A percentile compares a stretch with the other conserved stretches of the same genome.
Conservation (phyloP, 2,329 filamentous ascomycete species). For the Microdochium bolleyi region DNA sequence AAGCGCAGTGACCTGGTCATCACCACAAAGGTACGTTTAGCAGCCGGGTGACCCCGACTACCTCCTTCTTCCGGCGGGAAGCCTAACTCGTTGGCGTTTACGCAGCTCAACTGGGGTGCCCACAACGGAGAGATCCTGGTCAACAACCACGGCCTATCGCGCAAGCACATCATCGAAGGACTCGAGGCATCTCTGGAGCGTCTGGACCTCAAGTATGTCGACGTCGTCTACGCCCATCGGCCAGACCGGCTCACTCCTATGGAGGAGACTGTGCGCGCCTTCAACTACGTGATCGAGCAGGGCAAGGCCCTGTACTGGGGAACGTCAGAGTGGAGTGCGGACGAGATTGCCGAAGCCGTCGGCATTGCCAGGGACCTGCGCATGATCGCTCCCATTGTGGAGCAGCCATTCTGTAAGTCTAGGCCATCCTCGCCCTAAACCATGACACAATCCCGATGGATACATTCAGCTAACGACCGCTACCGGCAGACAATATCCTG, state of each 20-base stretch:
- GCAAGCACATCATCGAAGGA: conserved; percentile 48
- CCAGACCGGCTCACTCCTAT: conserved; percentile 50
- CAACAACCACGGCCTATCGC: conserved; percentile 40
- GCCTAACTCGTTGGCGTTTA: not conserved
- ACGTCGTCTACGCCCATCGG: conserved; percentile 55
- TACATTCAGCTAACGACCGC: conserved; percentile 53
- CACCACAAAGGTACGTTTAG: conserved; percentile 37
- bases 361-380: conserved; percentile 46
- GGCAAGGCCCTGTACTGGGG: conserved; percentile 59
- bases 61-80: too few species aligned
- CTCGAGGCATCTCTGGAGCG: conserved; percentile 49
- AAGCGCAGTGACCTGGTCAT: conserved; percentile 45
- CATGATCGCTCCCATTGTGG: conserved; percentile 41
- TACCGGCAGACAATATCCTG: conserved; percentile 46
- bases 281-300: conserved; percentile 38
- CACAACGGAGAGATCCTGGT: conserved; percentile 21
- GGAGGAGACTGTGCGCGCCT: conserved; percentile 52
- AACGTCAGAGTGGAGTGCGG: conserved; percentile 51
- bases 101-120: conserved; percentile 23
- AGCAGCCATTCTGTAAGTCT: conserved; percentile 16
- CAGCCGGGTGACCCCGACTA: too few species aligned
- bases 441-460: conserved; percentile 56
- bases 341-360: conserved; percentile 51
- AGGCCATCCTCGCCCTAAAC: conserved; percentile 28
- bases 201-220: conserved; percentile 58